Percentiles rank a stretch among this genome's conserved stretches.
These are phyloP conservation scores for Pichia sp. DNA, from an alignment of 1,139 yeast genomes.

Conservation along the genomic window DNA sequence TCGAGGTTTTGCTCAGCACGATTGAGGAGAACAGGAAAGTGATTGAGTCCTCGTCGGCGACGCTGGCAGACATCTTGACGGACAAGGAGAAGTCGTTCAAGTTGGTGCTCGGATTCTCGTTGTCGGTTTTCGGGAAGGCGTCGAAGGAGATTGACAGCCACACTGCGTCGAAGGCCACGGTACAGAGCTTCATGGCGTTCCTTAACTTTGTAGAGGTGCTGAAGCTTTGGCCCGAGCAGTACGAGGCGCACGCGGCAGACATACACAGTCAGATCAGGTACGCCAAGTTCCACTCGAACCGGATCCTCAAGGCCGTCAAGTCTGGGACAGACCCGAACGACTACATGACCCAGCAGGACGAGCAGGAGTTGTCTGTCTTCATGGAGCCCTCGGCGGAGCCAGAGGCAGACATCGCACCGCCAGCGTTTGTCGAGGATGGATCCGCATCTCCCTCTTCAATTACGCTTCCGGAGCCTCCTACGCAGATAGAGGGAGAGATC, in stretches of 20 bases:
- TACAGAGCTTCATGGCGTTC: slow-evolving; percentile 45
- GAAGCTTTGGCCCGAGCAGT: slow-evolving; percentile 39
- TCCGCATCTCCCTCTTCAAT: slow-evolving; percentile 3
- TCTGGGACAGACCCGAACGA: slow-evolving; percentile 53
- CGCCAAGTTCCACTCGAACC: slow-evolving; percentile 55
- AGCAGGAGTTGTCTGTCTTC: slow-evolving; percentile 20
- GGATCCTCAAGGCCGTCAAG: slow-evolving; percentile 46
- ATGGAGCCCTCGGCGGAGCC: background rate
- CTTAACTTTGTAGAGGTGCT: slow-evolving; percentile 46
- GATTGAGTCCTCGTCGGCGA: slow-evolving; percentile 30
- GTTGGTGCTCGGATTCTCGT: slow-evolving; percentile 58
- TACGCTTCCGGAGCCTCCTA: slow-evolving; percentile 25
- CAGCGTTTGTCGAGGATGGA: background rate
- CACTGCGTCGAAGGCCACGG: slow-evolving; percentile 39
- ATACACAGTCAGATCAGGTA: slow-evolving; percentile 44
- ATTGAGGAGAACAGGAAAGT: slow-evolving; percentile 51
- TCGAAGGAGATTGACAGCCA: slow-evolving; percentile 43
- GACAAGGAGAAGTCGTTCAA: slow-evolving; percentile 57
- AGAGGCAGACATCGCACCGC: background rate
- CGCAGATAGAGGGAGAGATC: slow-evolving; percentile 24
- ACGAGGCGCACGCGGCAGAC: slow-evolving; percentile 27
- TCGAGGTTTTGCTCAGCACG: slow-evolving; percentile 56
- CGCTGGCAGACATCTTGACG: slow-evolving; percentile 37
- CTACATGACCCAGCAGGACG: slow-evolving; percentile 34
- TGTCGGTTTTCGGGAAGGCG: slow-evolving; percentile 55